Evolutionary conservation across 2,329 filamentous ascomycete species (phyloP), one percentile per base, ranked within the genome.

Genomic region (Ophiobolus disseminans): DNA sequence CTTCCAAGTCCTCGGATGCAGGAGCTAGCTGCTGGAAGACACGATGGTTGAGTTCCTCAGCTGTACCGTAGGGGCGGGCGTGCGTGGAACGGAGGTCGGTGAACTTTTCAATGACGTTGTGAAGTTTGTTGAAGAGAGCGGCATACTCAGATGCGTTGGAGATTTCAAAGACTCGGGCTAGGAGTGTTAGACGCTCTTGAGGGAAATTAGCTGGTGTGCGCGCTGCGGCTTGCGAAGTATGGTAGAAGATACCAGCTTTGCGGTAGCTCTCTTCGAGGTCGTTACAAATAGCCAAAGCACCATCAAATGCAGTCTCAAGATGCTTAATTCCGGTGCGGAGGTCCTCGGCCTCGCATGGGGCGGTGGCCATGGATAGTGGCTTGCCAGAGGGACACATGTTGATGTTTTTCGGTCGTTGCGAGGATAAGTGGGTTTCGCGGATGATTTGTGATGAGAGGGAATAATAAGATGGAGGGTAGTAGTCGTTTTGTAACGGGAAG

Each of bases 131-230:
- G 13, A 53, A 45, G 28, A 53, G 28, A 2, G 20, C 37, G 13
- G 45, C 13, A 22, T 53, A 53, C 19, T 41, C 34, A 5, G 19
- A 10, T 4, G 22, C 6, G 19, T 34, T 6, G 17, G 38, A 37
- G 13, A 32, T 48, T 16, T 48, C 45, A 16, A 52, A 52, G 7
- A 31, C n/a, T 3, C 28, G 20, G 14, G 44, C 32, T n/a, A 52
- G 35, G 4, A 8, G 11, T 4, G 10, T n/a, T 5, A 37, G 34
- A 13, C 5, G 23, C 1, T 42, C 6, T 17, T 28, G 26, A 14
- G 39, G 10, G 10, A 41, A 16, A 11, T 16, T 42, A 13, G 14
- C 3, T 14, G n/a, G 22, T 35, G 16, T 20, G 14, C 13, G 35
- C 11, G 22, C 41, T 2, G 23, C 26, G 10, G 22, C 2, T 26